Evolutionary conservation across 2,329 filamentous ascomycete species (phyloP), one percentile per base, ranked within the genome.

Genomic region (Clarireedia hainanense): DNA sequence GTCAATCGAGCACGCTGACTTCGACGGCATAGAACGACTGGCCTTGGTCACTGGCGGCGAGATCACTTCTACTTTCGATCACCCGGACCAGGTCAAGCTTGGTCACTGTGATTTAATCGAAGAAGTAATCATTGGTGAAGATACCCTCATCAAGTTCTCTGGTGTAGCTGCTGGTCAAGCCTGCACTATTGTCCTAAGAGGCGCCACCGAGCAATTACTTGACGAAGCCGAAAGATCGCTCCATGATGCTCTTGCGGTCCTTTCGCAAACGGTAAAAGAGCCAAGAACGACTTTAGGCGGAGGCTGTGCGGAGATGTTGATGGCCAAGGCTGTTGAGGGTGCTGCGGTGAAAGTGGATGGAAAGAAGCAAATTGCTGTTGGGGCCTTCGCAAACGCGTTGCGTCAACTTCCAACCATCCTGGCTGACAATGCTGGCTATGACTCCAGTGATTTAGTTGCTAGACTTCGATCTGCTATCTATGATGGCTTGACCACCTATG

Each of bases 1-100:
- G 79, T 96, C 91, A 27, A 99, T 99, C 65, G 94, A 99, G 77
- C 94, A 99, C 72, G 94, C 94, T 63, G 94, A 99, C 75, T 99
- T 99, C 69, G 94, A 99, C 70, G 94, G 94, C 62, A 95, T 99
- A 63, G 94, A 99, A 78, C 84, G 94, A 45, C 75, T 99, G 65
- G 92, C 94, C 9, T 79, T 99, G 50, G 94, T 99, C 46, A 99
- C 94, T 5, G 94, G 94, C 60, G 94, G 92, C 67, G 94, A 99
- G 75, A 99, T 99, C 67, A 86, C 94, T 37, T 96, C 90, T 15
- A 99, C 94, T 3, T 99, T 99, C 69, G 94, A 99, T 71, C 91
- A 99, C 74, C 94, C 94, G 4, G 94, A 99, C 50, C 88, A 94
- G 69, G 91, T 99, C 65, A 95, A 97, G 77, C 84, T 99, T 26